Evolutionary conservation across 2,329 filamentous ascomycete species (phyloP).

Genomic region (Diaporthe sp.): DNA sequence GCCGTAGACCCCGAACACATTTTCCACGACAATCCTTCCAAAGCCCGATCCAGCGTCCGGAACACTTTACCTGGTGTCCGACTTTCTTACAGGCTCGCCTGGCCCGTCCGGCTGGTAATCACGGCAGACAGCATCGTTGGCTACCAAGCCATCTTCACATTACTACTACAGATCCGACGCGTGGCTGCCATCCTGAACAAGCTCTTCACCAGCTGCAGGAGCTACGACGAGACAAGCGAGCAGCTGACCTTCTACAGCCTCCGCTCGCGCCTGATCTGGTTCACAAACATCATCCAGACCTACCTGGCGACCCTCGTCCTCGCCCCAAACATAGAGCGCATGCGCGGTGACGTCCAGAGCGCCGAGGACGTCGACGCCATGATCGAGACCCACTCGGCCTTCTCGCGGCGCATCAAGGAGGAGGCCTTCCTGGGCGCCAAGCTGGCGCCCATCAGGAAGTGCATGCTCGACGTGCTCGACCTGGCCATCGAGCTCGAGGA

Average conservation of each 20-base stretch:
- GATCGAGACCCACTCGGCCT: conserved; percentile 76
- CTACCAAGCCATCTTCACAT: conserved; percentile 80
- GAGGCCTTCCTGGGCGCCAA: conserved; percentile 78
- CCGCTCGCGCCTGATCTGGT: conserved; percentile 81
- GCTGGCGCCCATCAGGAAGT: conserved; percentile 77
- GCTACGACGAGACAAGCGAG: conserved; percentile 56
- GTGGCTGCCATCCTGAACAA: conserved; percentile 76
- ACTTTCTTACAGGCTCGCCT: conserved; percentile 76
- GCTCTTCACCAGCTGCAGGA: conserved; percentile 67
- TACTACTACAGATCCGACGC: conserved; percentile 83
- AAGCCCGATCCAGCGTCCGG: conserved; percentile 69
- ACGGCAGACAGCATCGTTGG: conserved; percentile 71
- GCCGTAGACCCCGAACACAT: conserved; percentile 57
- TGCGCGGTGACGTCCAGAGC: conserved; percentile 68
- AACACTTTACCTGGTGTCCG: conserved; percentile 72
- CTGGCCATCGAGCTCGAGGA: conserved; percentile 78
- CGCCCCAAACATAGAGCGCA: conserved; percentile 66
- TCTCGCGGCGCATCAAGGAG: conserved; percentile 72
- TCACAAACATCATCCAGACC: conserved; percentile 78
- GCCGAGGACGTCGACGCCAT: conserved; percentile 85
- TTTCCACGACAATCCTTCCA: conserved; percentile 54
- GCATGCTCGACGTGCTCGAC: conserved; percentile 82
- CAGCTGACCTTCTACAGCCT: conserved; percentile 68
- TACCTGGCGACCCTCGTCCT: conserved; percentile 83
- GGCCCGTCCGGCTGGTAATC: conserved; percentile 79